Evolutionary conservation across 1,139 yeast species (phyloP).

Genomic region (Geotrichum europaeum): DNA sequence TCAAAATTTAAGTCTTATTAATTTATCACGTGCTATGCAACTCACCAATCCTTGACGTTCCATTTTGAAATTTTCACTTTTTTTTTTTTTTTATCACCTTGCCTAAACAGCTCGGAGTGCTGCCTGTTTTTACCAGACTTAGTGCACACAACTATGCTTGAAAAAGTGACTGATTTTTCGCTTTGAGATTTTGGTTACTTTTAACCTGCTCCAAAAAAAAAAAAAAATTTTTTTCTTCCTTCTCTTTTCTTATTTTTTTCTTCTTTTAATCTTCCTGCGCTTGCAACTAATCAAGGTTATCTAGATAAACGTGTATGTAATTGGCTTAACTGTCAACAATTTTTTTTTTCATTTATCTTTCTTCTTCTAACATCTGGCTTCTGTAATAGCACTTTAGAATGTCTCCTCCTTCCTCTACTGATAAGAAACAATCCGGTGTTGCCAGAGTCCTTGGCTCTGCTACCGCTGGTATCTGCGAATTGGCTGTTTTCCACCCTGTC

Average conservation of each 20-base stretch:
- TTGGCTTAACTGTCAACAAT: neutral
- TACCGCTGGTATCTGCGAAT: conserved; percentile 93
- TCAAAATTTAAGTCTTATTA: no score
- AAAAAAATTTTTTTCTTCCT: neutral
- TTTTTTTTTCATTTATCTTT: neutral
- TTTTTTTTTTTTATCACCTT: neutral
- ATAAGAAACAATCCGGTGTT: conserved; percentile 79
- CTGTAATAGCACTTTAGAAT: conserved; percentile 26
- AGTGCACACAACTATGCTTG: neutral
- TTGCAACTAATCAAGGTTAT: conserved; percentile 1
- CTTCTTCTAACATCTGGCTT: neutral
- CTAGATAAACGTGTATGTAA: neutral
- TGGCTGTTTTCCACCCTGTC: conserved; percentile 96
- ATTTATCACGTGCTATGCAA: neutral
- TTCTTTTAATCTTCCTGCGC: neutral
- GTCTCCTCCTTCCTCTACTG: conserved; percentile 45
- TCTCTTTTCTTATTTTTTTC: neutral
- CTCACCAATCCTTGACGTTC: neutral
- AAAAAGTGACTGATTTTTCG: neutral
- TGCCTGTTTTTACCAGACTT: neutral
- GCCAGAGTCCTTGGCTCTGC: conserved; percentile 97
- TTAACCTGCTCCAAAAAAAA: neutral
- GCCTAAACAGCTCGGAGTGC: neutral
- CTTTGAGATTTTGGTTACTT: neutral
- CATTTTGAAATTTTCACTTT: neutral